Percentiles rank a stretch among this genome's conserved stretches.
Evolutionary conservation across 345 rosid genomes (phyloP).

Genomic region (Viola odorata): DNA sequence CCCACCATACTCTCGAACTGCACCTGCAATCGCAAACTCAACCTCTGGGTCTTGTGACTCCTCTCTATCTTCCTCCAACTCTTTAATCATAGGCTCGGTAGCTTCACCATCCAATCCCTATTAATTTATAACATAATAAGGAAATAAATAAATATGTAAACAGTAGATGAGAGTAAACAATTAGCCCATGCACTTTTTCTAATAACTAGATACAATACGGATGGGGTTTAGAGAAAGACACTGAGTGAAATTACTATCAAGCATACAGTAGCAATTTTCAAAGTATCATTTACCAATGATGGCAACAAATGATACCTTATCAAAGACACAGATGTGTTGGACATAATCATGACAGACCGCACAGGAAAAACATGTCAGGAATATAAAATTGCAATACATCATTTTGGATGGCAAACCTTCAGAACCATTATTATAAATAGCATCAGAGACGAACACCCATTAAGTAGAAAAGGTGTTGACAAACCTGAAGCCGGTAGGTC

Average conservation of each 20-base stretch:
- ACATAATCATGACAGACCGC: not conserved
- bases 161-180: no score
- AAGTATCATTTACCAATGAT: not conserved
- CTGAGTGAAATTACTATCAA: not conserved
- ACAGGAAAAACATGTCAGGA: not conserved
- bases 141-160: not conserved
- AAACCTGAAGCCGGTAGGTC: slow-evolving; percentile 98
- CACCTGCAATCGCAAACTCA: slow-evolving; percentile 98
- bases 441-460: not conserved
- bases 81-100: slow-evolving; percentile 98
- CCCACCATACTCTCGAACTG: slow-evolving; percentile 89
- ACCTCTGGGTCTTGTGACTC: slow-evolving; percentile 98
- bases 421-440: not conserved
- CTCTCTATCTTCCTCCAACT: slow-evolving; percentile 97
- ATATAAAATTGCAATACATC: not conserved
- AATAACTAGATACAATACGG: not conserved
- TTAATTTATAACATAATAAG: slow-evolving; percentile 7
- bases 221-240: not conserved
- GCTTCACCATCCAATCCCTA: slow-evolving; percentile 99
- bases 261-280: no score
- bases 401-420: not conserved
- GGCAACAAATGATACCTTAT: not conserved
- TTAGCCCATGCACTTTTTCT: no score
- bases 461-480: slow-evolving; percentile 8
- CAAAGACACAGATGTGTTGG: not conserved